Evolutionary conservation across 495 filamentous ascomycete genomes (phyloP), one percentile per base, ranked within the genome.

Genomic region (Immersiella caudata): DNA sequence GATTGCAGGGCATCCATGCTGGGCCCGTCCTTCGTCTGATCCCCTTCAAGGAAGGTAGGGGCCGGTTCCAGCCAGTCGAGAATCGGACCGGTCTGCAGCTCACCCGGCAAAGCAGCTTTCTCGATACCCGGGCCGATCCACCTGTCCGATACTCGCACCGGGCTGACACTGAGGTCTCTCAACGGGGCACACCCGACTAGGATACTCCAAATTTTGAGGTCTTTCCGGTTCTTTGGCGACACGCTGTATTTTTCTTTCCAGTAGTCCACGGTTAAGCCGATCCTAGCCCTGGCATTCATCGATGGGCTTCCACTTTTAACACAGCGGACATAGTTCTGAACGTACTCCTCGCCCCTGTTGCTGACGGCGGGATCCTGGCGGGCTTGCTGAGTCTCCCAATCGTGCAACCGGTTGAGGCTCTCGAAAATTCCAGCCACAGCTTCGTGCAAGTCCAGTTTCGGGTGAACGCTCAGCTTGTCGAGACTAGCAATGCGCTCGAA

Each of bases 231-330:
- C 80, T 81, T 27, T 1, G 58, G 73, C 6, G 62, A 29, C 74
- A 87, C 69, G 26, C 84, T 82, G 33, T 86, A 82, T 55, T 82
- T 82, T 55, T 89, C 85, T 70, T 87, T 88, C 95, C 94, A 97
- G 75, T 96, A 99, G 67, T 97, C 91, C 49, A 97, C 70, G 25
- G 86, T 86, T 62, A 97, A 77, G 11, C 95, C 94, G 3, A 97
- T 77, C 60, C 86, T 87, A 24, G 83, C 83, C 62, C 87, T 83
- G 12, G 84, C 84, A 76, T 98, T 92, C 87, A 97, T 90, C 18
- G 83, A 81, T 0, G 95, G 95, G 36, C 84, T 86, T 1, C 95
- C 95, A 72, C 90, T 89, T 70, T 85, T 85, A 66, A 82, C 84
- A 68, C 88, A 91, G 64, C 90, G 76, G 50, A 87, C 90, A 55